Evolutionary conservation across 2,329 filamentous ascomycete genomes (phyloP), one percentile per base, ranked within the genome.

Genomic region (Ilyonectria sp.): DNA sequence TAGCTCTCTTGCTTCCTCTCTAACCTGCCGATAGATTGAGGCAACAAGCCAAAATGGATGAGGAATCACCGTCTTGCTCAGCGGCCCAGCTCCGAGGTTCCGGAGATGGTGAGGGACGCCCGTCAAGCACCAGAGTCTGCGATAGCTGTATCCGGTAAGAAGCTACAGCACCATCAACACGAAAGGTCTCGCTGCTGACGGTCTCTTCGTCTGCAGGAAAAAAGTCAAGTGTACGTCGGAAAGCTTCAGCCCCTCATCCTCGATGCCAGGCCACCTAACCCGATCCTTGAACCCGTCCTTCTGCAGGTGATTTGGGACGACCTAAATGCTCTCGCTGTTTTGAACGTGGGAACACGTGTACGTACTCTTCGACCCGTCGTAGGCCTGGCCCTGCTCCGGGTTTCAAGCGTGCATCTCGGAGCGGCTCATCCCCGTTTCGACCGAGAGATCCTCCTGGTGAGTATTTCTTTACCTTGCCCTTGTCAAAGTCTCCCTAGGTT

Each of bases 131-230:
- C 8, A 33, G 50, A n/a, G 50, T 53, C 7, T 53, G 50, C 17
- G 50, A 53, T 53, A 53, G 33, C 17, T 53, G 50, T 35, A 53
- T 53, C 15, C 19, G 50, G 50, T 53, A 53, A 7, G 19, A 3
- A 26, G 47, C 23, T 15, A 13, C 2, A 6, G 15, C 10, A 40
- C 6, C 11, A 40, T 6, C 37, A 15, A 40, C 6, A 17, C 37
- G 17, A 6, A 40, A 13, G 26, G 26, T 31, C 13, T 53, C 15
- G 26, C 33, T 1, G 13, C 26, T 17, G 2, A 17, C 3, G 4
- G 17, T 35, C 19, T 7, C 29, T 53, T 29, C n/a, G 26, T 53
- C 17, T 10, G 4, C 33, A 53, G 50, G 29, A 33, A 53, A 31
- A 53, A 53, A 19, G 50, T 53, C 17, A 53, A 53, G 29, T 53